These are phyloP conservation scores for Salinomyces thailandicus DNA, from an alignment of 2,329 filamentous ascomycete genomes.

Conservation along the genomic window DNA sequence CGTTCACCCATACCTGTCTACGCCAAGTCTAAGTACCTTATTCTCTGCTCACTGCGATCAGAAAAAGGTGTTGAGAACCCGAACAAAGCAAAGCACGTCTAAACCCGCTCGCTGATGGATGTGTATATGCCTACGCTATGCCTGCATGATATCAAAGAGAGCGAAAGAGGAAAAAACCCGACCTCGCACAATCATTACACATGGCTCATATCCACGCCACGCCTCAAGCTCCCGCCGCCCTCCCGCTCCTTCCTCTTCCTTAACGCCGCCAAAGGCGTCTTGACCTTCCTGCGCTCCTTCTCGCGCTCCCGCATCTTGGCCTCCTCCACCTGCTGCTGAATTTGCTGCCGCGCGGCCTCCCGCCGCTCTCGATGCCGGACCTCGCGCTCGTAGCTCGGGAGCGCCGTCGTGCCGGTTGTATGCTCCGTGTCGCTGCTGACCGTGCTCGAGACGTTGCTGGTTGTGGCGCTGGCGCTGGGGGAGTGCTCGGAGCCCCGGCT, in stretches of 20 bases:
- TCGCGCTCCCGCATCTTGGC: slow-evolving; percentile 19
- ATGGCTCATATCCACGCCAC: slow-evolving; percentile 5
- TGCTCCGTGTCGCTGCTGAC: slow-evolving; percentile 26
- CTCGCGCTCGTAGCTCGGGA: slow-evolving; percentile 26
- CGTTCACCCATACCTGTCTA: no score
- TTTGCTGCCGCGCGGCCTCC: slow-evolving; percentile 18
- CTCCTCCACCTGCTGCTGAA: slow-evolving; percentile 27
- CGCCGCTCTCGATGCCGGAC: slow-evolving; percentile 23
- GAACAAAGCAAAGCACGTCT: no score
- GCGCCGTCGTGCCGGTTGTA: slow-evolving; percentile 18
- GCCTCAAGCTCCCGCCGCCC: not conserved
- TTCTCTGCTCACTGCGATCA: no score
- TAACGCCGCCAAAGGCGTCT: slow-evolving; percentile 31
- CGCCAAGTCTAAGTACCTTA: no score
- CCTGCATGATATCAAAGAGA: not conserved
- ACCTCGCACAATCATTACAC: slow-evolving; percentile 4
- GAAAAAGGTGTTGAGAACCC: no score
- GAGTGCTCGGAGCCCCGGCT: slow-evolving; percentile 10
- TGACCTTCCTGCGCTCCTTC: slow-evolving; percentile 28
- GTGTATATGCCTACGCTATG: slow-evolving; percentile 1
- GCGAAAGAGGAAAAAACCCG: not conserved
- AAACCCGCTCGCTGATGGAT: no score
- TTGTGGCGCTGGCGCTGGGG: slow-evolving; percentile 15
- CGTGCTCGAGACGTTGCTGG: slow-evolving; percentile 22
- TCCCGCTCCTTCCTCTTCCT: slow-evolving; percentile 24